Base-by-base conservation (phyloP, 768 basidiomycete genomes). In the Leccinum variicolor region DNA sequence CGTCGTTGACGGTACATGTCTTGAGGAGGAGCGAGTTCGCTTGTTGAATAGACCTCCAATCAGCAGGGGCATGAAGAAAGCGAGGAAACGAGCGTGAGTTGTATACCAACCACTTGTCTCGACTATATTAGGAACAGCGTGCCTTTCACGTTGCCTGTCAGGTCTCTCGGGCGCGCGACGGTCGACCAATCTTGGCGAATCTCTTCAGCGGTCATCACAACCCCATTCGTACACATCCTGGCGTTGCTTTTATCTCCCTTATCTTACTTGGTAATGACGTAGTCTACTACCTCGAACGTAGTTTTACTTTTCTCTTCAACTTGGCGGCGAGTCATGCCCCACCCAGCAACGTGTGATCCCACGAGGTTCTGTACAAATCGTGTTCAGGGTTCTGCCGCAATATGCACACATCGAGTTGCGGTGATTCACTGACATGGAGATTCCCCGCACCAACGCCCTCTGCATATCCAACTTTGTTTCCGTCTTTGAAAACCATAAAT, bases 401-500 rank as follows among this genome's bases (percentile, higher is more conserved):
- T 8, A 36, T 21, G 25, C 7, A 34, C n/a, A 33, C 45, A 39
- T 14, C 3, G 55, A 58, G 55, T 34, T 25, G 48, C 52, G 56
- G 7, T 23, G 62, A 63, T 62, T 50, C 52, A 59, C 69, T 57
- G 15, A 72, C 69, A 50, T 64, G 57, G 36, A 71, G 51, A 57
- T 64, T 70, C 46, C 57, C 59, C 31, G 63, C 62, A 50, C 70
- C 70, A 52, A 67, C 60, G 5, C 69, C 70, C 39, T 63, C 67
- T 17, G 65, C 56, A 29, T 47, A 58, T 25, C 69, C 69, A 29
- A 69, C 47, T 54, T 53, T 65, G 58, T 67, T 58, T 26, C 69
- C 69, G n/a, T 69, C 67, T 53, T 69, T 69, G 52, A 69, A 71
- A 1, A 71, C 68, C 66, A 71, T 65, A 25, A 65, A 58, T 2